phyloP scores from a whole-genome alignment of 805 yeast genomes.

The Saturnispora ahearnii region DNA sequence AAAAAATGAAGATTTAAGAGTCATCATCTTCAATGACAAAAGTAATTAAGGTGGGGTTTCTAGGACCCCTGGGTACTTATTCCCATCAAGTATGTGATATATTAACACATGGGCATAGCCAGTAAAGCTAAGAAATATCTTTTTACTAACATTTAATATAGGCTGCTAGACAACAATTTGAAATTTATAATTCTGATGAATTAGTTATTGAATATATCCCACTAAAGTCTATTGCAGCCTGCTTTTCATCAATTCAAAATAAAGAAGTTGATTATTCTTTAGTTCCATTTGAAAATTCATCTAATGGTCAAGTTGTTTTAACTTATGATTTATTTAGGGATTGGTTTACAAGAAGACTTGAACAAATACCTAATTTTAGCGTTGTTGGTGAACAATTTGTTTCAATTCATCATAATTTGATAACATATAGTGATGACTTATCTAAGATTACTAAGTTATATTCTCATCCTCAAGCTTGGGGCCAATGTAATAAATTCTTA shows the following conservation, averaged over 20 bases:
- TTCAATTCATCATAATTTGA: slow-evolving; percentile 68
- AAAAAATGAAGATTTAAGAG: background rate
- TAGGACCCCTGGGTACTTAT: slow-evolving; percentile 91
- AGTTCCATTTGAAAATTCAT: slow-evolving; percentile 88
- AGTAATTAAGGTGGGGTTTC: slow-evolving; percentile 48
- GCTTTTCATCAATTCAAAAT: slow-evolving; percentile 47
- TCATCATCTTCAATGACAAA: background rate
- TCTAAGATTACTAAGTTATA: slow-evolving; percentile 47
- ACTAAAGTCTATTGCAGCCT: slow-evolving; percentile 43
- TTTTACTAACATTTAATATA: slow-evolving; percentile 11
- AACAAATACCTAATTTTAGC: slow-evolving; percentile 31
- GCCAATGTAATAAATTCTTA: slow-evolving; percentile 66
- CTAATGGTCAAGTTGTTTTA: slow-evolving; percentile 87
- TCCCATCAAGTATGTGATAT: slow-evolving; percentile 63
- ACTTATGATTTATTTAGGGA: slow-evolving; percentile 78
- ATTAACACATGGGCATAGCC: background rate
- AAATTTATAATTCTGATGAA: slow-evolving; percentile 15
- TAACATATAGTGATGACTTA: slow-evolving; percentile 38
- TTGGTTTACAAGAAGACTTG: slow-evolving; percentile 32
- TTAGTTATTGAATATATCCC: slow-evolving; percentile 24
- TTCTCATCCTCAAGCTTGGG: slow-evolving; percentile 98
- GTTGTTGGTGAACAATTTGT: slow-evolving; percentile 78
- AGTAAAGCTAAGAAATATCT: background rate
- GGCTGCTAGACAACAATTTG: slow-evolving; percentile 42
- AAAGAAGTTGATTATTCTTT: slow-evolving; percentile 55